Evolutionary conservation across 257 asterid species (phyloP), one percentile per base, ranked within the genome.

Genomic region (Rehmannia glutinosa): DNA sequence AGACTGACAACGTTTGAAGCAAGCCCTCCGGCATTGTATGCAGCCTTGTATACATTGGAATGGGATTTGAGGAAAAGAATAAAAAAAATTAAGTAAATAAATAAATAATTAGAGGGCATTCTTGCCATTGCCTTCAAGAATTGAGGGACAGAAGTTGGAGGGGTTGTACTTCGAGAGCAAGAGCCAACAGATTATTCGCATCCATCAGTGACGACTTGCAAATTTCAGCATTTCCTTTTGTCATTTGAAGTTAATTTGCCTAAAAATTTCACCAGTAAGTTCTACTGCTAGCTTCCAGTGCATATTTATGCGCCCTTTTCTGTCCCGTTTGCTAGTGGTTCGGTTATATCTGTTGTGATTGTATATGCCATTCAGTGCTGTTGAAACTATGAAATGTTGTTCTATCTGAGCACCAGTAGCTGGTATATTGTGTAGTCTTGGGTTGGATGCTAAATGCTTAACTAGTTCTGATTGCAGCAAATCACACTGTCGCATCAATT

Each of bases 1-100:
- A 71, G 62, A 25, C 35, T 47, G 28, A 51, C 59, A 60, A 35
- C 53, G 8, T 66, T 10, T 16, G 25, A 49, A 55, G 50, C 45
- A n/a, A 7, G n/a, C n/a, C n/a, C n/a, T n/a, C n/a, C n/a, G n/a
- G n/a, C n/a, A n/a, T n/a, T n/a, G n/a, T n/a, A n/a, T n/a, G n/a
- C n/a, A n/a, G n/a, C n/a, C n/a, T n/a, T n/a, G n/a, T n/a, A n/a
- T n/a, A n/a, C n/a, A n/a, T n/a, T n/a, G n/a, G n/a, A n/a, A n/a
- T n/a, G n/a, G n/a, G n/a, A n/a, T n/a, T n/a, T n/a, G n/a, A n/a
- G n/a, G n/a, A n/a, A n/a, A n/a, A n/a, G n/a, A n/a, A n/a, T n/a
- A n/a, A n/a, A n/a, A n/a, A n/a, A n/a, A n/a, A n/a, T n/a, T n/a
- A n/a, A n/a, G n/a, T n/a, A n/a, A n/a, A n/a, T n/a, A n/a, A n/a